Evolutionary conservation across 1,284 basidiomycete genomes (phyloP).

Genomic region (Sporisorium exsertum): DNA sequence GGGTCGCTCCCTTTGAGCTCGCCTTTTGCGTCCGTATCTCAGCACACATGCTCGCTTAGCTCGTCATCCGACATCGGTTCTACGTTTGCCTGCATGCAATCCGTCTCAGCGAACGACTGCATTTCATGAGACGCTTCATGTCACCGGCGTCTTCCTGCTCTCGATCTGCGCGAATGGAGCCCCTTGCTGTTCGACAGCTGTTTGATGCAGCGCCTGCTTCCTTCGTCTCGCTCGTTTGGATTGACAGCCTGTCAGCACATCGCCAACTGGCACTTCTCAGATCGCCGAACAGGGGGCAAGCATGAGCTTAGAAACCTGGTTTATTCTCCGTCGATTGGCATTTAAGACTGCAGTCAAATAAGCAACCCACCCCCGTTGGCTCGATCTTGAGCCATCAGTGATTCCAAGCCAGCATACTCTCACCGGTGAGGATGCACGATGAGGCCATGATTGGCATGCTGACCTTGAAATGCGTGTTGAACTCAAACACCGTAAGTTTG

Average conservation of each 20-base stretch:
- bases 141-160: neutral
- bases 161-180: neutral
- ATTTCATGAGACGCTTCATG: neutral
- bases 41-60: neutral
- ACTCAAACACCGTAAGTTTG: neutral
- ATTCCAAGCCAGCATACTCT: neutral
- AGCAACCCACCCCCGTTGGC: neutral
- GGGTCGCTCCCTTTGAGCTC: neutral
- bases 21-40: neutral
- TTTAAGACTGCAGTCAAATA: neutral
- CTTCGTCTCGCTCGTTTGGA: neutral
- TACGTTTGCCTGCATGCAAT: neutral
- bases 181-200: conserved; percentile 4
- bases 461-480: neutral
- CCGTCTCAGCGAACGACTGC: neutral
- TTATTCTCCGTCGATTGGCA: neutral
- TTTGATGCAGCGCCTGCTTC: neutral
- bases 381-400: neutral
- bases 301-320: neutral
- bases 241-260: no score
- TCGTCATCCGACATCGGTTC: neutral
- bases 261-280: no score
- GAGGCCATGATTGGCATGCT: conserved; percentile 7
- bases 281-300: no score
- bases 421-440: neutral